Base-by-base conservation (phyloP, 1,284 basidiomycete species). In the Ceratobasidium sp. region DNA sequence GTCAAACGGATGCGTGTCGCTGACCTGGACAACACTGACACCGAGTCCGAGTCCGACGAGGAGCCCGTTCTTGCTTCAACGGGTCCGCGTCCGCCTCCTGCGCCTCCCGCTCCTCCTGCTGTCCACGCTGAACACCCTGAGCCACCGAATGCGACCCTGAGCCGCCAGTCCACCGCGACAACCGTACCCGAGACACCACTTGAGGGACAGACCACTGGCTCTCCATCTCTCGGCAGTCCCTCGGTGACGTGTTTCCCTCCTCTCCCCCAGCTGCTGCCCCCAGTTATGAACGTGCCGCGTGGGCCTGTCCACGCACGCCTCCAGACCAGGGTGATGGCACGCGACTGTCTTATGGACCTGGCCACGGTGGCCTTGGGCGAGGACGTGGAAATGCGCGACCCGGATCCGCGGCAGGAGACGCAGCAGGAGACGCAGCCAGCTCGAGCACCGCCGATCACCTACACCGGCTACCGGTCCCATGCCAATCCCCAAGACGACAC, bases 221-320 rank as follows among this genome's bases (percentile, higher is more conserved):
- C 22, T 27, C 27, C 51, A 7, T 27, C 11, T n/a, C 27, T 27
- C 27, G 22, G 22, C 22, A 11, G 24, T 13, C 8, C 19, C 49
- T 13, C 51, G 11, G 3, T 27, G 51, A 3, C 27, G 2, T 24
- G 24, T 24, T 53, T 53, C 51, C 24, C 51, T 13, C 22, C 51
- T 24, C 51, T 53, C 6, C 51, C 51, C 24, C 37, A 39, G 37
- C 37, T 39, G 7, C 6, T 39, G 37, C 37, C 37, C 37, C 37
- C 37, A 11, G 11, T 39, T 29, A 24, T 53, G 22, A 22, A 24
- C 22, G 16, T 37, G 16, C 58, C 58, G 37, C 58, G 58, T 16
- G 58, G 34, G n/a, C 58, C 58, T 43, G 58, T 24, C 58, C 58
- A 61, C 14, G 58, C 31, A 6, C 58, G 58, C 37, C 39, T 61